Base-by-base conservation (phyloP, 2,329 filamentous ascomycete genomes). In the Stemphylium vesicarium region DNA sequence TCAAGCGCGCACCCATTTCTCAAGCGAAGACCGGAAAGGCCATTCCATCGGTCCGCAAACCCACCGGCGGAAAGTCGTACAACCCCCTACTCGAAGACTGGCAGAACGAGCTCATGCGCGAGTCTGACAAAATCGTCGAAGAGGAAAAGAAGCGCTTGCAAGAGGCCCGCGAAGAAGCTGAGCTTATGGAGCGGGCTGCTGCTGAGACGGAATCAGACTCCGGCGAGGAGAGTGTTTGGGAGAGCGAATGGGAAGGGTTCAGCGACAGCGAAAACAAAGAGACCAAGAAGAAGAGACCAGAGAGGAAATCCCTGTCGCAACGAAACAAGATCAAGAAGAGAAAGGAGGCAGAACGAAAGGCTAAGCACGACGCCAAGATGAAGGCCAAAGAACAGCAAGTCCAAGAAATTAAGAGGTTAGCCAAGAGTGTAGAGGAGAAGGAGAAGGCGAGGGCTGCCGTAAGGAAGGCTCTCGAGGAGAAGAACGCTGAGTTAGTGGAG, bases 161-260 rank as follows among this genome's bases (percentile, higher is more conserved):
- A 33, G 85, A 84, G 38, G 85, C 87, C 56, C 85, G 87, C 60
- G 85, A 84, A 9, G 91, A 92, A 52, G 82, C 83, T 26, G 78
- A 89, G 59, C 87, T 83, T 66, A 79, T 85, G 63, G 90, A 92
- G 67, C 85, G 89, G 15, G 84, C 88, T 0, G 86, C 85, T 37
- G 93, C 89, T 9, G 87, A 88, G 15, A 90, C 90, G 64, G 88
- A 89, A 2, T 88, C 87, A 0, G 87, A 91, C 68, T 58, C 85
- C 86, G 92, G 95, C 65, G 92, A 96, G 66, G 93, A 96, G 71
- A 95, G 90, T 41, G 92, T 91, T 12, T 97, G 92, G 92, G 94
- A 96, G 78, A 96, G 91, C 72, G 92, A 87, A 64, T 84, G 84
- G 72, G 84, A 91, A 51, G 85, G 84, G 9, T 79, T 81, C 56